Base-by-base conservation (phyloP, 306 rosid species). In the Gleditsia sinensis region DNA sequence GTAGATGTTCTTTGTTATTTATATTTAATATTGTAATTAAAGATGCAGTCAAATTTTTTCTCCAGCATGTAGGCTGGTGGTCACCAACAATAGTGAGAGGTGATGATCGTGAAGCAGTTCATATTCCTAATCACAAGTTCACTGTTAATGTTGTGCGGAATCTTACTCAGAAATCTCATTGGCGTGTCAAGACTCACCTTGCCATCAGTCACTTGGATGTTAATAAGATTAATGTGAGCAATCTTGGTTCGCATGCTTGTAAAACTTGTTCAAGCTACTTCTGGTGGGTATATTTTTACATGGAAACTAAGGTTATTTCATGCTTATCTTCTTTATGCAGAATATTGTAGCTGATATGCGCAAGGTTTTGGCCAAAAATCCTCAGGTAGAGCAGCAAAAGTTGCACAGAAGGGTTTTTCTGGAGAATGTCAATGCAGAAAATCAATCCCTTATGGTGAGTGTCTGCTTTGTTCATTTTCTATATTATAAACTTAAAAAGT, bases 41-140 rank as follows among this genome's bases (percentile, higher is more conserved):
- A 67, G 34, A 34, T 72, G 45, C 36, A 45, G 45, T 76, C 49
- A 61, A 72, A 42, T 12, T 79, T 54, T 75, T 75, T 75, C 71
- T 78, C 76, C 82, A 95, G 99, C 98, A 95, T 58, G 97, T 95
- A 74, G 98, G 99, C 28, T 95, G 99, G 99, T 95, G 99, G 99
- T 95, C 99, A 24, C 97, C 99, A 59, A 92, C 99, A 54, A 95
- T 95, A 61, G 86, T 95, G 60, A 86, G 98, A 87, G 99, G 99
- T 6, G 99, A 95, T 81, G 98, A 95, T 83, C 98, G 99, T 21
- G 99, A 95, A 84, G 99, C 99, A 72, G 93, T 95, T 63, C 99
- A 95, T 77, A 95, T 95, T 82, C 99, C 99, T 62, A 95, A 95
- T 76, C 97, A 95, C 84, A 90, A 95, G 84, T 95, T 95, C 84